phyloP scores from a whole-genome alignment of 2,329 filamentous ascomycete genomes.

The Diaporthe sp. region DNA sequence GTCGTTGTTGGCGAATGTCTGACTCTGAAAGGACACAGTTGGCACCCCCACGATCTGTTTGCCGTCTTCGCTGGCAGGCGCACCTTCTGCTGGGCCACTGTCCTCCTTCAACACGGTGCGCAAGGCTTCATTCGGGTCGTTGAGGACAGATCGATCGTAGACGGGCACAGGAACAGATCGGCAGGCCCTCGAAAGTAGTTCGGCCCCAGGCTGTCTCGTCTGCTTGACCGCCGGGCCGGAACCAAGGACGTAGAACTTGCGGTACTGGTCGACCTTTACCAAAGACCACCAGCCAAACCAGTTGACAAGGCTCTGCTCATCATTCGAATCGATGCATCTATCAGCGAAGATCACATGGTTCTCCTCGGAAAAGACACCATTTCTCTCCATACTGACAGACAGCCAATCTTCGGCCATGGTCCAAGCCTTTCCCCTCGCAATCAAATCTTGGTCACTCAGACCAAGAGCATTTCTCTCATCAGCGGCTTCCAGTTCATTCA shows the following conservation, averaged over 20 bases:
- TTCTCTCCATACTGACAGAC: conserved; percentile 32
- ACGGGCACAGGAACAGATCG: conserved; percentile 53
- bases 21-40: conserved; percentile 4
- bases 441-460: conserved; percentile 38
- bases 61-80: not conserved
- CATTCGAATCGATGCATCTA: conserved; percentile 65
- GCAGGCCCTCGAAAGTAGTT: conserved; percentile 8
- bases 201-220: not conserved
- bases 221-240: conserved; percentile 52
- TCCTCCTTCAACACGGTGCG: conserved; percentile 43
- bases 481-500: conserved; percentile 29
- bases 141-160: conserved; percentile 53
- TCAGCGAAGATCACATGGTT: conserved; percentile 62
- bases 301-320: conserved; percentile 74
- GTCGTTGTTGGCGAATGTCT: conserved; percentile 28
- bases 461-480: conserved; percentile 20
- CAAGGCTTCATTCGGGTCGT: conserved; percentile 54
- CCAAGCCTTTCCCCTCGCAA: conserved; percentile 34
- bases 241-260: conserved; percentile 70
- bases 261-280: conserved; percentile 62
- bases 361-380: conserved; percentile 51
- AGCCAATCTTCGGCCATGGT: conserved; percentile 16
- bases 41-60: not conserved
- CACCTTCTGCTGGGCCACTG: conserved; percentile 22
- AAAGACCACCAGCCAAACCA: conserved; percentile 74